Base-by-base conservation (phyloP, 2,329 filamentous ascomycete genomes). In the Metarhizium anisopliae region DNA sequence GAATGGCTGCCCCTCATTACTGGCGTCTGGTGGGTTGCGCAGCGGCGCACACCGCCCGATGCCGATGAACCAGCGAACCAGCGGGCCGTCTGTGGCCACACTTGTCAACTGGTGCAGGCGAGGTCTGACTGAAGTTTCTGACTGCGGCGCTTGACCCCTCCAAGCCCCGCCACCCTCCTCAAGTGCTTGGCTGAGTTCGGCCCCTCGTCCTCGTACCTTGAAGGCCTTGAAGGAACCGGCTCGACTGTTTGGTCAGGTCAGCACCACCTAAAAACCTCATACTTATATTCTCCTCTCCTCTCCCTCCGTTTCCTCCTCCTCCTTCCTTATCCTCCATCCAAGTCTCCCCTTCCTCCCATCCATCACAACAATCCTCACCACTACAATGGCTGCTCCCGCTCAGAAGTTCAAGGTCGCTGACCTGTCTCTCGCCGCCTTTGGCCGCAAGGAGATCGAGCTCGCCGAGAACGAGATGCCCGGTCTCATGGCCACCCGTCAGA, bases 381-480 rank as follows among this genome's bases (percentile, higher is more conserved):
- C 53, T 54, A 56, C 30, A 51, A 58, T 85, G 82, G 74, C 81
- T 82, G 89, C 89, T 70, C 91, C 91, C 78, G 91, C 91, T 72
- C 79, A 86, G 77, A 93, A 89, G 78, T 95, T 90, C 87, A 96
- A 96, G 89, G 93, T 99, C 80, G 91, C 93, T 72, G 94, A 97
- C 84, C 89, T 97, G 75, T 90, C 88, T 74, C 87, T 97, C 73
- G 93, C 94, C 72, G 94, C 94, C 77, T 97, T 99, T 73, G 94
- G 94, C 77, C 92, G 94, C 79, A 92, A 93, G 78, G 94, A 99
- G 86, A 96, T 99, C 70, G 92, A 96, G 79, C 85, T 97, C 72
- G 92, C 94, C 69, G 93, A 97, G 77, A 86, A 90, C 72, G 87
- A 91, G 82, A 96, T 96, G 92, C 92, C 93, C 63, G 93, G 94